Conservation (phyloP, 805 yeast genomes). For the Candida bentonensis region DNA sequence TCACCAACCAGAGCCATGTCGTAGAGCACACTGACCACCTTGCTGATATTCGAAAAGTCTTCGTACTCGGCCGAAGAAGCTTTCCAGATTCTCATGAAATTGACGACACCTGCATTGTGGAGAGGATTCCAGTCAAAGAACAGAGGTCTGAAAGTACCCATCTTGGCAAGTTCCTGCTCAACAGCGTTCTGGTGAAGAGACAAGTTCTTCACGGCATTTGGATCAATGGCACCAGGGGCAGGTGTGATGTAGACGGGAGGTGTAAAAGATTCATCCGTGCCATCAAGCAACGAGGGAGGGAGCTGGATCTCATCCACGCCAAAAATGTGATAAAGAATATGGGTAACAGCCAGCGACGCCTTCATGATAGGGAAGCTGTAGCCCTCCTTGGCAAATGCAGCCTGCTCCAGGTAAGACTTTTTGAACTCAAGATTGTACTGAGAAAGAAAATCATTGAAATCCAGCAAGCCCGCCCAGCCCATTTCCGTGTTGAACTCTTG, state of each 20-base stretch:
- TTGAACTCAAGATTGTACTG: conserved; percentile 10
- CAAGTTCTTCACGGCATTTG: background rate
- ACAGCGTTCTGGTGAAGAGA: conserved; percentile 5
- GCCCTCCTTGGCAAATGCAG: conserved; percentile 10
- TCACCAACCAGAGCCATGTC: conserved; percentile 13
- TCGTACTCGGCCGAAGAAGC: conserved; percentile 39
- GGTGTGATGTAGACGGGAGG: conserved; percentile 9
- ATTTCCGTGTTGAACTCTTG: conserved; percentile 7
- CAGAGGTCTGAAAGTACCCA: conserved; percentile 11
- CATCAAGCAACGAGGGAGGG: conserved; percentile 4
- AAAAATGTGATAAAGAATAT: conserved; percentile 9
- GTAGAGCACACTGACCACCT: conserved; percentile 28
- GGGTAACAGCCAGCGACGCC: conserved; percentile 13
- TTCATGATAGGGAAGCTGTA: conserved; percentile 12
- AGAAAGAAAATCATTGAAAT: conserved; percentile 12
- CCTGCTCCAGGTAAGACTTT: conserved; percentile 13
- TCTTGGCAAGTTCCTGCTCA: conserved; percentile 6
- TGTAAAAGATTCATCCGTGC: conserved; percentile 6
- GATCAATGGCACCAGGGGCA: background rate
- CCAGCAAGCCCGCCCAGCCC: conserved; percentile 14
- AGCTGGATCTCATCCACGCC: conserved; percentile 5
- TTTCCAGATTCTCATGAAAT: conserved; percentile 51
- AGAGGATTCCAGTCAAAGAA: conserved; percentile 35
- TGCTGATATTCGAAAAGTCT: conserved; percentile 38
- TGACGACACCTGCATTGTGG: conserved; percentile 41